Base-by-base conservation (phyloP, 2,329 filamentous ascomycete genomes). In the Zelopaecilomyces penicillatus region DNA sequence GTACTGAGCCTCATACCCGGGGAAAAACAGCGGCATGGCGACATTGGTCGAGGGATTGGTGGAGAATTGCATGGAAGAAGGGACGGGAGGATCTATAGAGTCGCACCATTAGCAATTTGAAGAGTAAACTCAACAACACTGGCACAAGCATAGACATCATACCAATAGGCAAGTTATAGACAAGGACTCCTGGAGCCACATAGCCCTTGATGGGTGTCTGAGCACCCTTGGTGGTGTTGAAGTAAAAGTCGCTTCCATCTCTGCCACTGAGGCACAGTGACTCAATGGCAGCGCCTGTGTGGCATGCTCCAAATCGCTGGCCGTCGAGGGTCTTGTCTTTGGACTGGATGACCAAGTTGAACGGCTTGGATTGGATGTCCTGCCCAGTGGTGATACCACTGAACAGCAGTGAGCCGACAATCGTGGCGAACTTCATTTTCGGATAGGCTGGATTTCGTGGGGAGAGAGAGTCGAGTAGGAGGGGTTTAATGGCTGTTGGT, bases 41-140 rank as follows among this genome's bases (percentile, higher is more conserved):
- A 54, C 50, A 46, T 58, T 58, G 42, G 49, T 48, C 27, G 52
- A 51, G 6, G 52, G 48, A n/a, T 54, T 49, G 31, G 38, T 12
- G 43, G 28, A 37, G 39, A 56, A 48, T 10, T 11, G 46, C 49
- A 54, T 50, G 45, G 50, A 42, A 19, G 37, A 11, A n/a, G 47
- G 43, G 30, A 37, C 37, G 11, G 8, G 19, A 27, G 19, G 7
- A 28, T 19, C 19, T 19, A 19, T 19, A 19, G 19, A 19, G 19
- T 19, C 19, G 19, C 19, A 19, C 19, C 19, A 19, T 19, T 19
- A 19, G 19, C 19, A 19, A 19, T 19, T 19, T 19, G 19, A 19
- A 19, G 19, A 19, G 19, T 19, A 19, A 19, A 19, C 19, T 19
- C 19, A 19, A 19, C 19, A 19, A 19, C 19, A 19, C 19, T 19